Base-by-base conservation (phyloP, 495 filamentous ascomycete genomes). In the Paragyromitra xinjiangensis region DNA sequence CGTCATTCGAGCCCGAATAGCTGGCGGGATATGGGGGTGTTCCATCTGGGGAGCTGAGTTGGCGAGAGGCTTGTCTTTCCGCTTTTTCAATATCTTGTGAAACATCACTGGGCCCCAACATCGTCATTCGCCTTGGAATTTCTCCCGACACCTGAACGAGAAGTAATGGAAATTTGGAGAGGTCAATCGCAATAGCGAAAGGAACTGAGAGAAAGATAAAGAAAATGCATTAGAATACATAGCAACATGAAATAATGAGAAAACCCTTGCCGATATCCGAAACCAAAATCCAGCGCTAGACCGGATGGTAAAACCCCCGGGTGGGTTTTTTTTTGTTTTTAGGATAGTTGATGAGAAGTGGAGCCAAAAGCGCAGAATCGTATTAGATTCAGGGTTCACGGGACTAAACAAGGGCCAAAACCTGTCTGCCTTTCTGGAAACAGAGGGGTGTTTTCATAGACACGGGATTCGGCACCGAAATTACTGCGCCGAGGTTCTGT, bases 71-170 rank as follows among this genome's bases (percentile, higher is more conserved):
- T 58, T 77, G 75, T 37, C 58, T 62, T 39, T 77, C 69, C 11
- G 73, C 73, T 16, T 67, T 62, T 68, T 75, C 70, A 34, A 77
- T 75, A 74, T 68, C 71, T 37, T 16, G 59, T 1, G 63, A n/a
- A 45, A 78, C 44, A 6, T 44, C 45, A 64, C 58, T 73, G 3
- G 66, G 67, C 19, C 37, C 58, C 39, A 51, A 24, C 72, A 75
- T 75, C 40, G 42, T n/a, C 22, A 24, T 53, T 67, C 16, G 29
- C 26, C 40, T 50, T 4, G 4, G 24, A 50, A 19, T 45, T 19
- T 37, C 14, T 40, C 16, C 37, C 11, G 22, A 48, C 44, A 24
- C 24, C 4, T 4, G 16, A 64, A 51, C 24, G 53, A 14, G 45
- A 63, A 63, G 37, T 37, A 59, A 22, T 34, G 19, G 16, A 34